Evolutionary conservation across 805 yeast genomes (phyloP).

Genomic region (Ogataea ramenticola): DNA sequence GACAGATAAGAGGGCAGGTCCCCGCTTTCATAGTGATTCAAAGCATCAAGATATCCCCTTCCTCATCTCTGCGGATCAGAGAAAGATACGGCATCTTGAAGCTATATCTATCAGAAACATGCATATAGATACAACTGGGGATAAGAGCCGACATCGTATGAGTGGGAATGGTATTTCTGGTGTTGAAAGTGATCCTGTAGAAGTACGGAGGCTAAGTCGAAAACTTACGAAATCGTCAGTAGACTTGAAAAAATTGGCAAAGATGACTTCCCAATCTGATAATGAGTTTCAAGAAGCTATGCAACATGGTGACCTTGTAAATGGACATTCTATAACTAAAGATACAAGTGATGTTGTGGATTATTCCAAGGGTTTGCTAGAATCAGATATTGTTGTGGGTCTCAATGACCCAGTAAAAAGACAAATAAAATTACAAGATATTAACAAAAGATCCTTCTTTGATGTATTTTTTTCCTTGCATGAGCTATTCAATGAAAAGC

Average conservation of each 20-base stretch:
- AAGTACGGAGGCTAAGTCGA: neutral
- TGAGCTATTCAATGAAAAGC: conserved; percentile 15
- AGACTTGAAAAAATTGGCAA: neutral
- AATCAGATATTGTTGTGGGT: conserved; percentile 5
- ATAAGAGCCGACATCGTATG: neutral
- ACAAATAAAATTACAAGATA: conserved; percentile 22
- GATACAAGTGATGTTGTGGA: conserved; percentile 10
- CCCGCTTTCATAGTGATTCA: neutral
- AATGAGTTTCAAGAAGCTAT: too few relatives aligned
- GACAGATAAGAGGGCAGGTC: neutral
- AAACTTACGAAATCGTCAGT: neutral
- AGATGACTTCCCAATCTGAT: too few relatives aligned
- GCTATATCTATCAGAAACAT: conserved; percentile 13
- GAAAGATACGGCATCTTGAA: conserved; percentile 21
- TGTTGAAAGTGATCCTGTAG: neutral
- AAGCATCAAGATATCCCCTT: neutral
- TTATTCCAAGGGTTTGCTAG: neutral
- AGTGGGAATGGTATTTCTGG: neutral
- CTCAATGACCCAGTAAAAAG: conserved; percentile 14
- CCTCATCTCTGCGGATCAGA: conserved; percentile 6
- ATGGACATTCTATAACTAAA: too few relatives aligned
- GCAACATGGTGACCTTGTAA: too few relatives aligned
- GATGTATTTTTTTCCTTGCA: conserved; percentile 31
- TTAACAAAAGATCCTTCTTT: conserved; percentile 21
- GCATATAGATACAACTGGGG: neutral